Conservation (phyloP, 768 basidiomycete genomes). For the Gymnopilus junonius region DNA sequence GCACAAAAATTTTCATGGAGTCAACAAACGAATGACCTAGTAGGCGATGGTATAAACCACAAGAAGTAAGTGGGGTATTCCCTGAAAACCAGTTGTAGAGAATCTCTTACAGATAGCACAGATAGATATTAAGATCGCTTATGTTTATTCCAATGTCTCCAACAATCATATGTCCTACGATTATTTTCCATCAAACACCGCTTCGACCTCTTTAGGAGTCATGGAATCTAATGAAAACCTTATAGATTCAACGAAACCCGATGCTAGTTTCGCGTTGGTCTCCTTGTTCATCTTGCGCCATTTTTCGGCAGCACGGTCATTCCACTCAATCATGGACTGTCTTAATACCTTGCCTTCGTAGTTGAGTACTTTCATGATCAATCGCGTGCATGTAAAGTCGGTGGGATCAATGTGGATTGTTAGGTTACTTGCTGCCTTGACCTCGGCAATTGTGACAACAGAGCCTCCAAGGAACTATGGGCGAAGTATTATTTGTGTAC, state of each 20-base stretch:
- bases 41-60: too few relatives aligned
- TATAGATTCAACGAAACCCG: neutral
- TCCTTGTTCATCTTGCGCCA: neutral
- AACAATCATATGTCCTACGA: too few relatives aligned
- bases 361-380: neutral
- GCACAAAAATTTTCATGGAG: too few relatives aligned
- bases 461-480: neutral
- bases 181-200: neutral
- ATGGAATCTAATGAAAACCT: neutral
- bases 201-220: neutral
- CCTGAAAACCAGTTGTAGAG: too few relatives aligned
- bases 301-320: neutral
- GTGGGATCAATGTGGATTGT: neutral
- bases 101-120: too few relatives aligned
- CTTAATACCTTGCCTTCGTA: neutral
- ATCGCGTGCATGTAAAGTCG: constrained; percentile 1
- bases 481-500: neutral
- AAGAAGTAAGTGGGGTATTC: too few relatives aligned
- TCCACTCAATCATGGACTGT: constrained; percentile 3
- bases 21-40: too few relatives aligned
- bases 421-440: neutral
- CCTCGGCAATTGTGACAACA: neutral
- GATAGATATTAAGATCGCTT: too few relatives aligned
- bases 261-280: neutral
- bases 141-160: too few relatives aligned